Evolutionary conservation across 2,329 filamentous ascomycete genomes (phyloP).

Genomic region (Alternaria solani): DNA sequence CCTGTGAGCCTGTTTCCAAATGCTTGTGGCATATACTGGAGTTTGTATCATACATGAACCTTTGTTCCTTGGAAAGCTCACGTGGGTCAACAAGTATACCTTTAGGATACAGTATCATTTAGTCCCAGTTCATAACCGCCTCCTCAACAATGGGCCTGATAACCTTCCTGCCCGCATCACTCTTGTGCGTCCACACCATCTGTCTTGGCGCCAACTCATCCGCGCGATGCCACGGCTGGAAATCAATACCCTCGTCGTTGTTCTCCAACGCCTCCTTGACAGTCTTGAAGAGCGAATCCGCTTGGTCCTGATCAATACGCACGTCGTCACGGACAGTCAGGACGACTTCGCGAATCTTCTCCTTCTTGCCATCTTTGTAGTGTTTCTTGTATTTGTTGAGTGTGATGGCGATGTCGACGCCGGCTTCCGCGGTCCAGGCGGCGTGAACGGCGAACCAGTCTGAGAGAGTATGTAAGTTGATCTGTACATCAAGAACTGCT

Average conservation of each 20-base stretch:
- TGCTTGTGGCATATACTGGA: too few relatives aligned
- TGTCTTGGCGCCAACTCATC: constrained; percentile 54
- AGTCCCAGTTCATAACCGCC: constrained; percentile 54
- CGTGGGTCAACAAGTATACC: not conserved
- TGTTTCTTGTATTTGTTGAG: constrained; percentile 58
- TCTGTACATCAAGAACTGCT: not conserved
- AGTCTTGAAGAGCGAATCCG: constrained; percentile 53
- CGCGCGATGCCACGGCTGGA: constrained; percentile 56
- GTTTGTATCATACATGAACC: not conserved
- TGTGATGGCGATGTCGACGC: constrained; percentile 56
- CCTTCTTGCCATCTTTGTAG: constrained; percentile 53
- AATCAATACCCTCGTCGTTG: constrained; percentile 47
- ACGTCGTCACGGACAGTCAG: constrained; percentile 57
- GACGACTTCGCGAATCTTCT: constrained; percentile 58
- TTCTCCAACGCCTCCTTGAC: constrained; percentile 55
- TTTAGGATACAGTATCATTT: constrained; percentile 1
- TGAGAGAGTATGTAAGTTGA: not conserved
- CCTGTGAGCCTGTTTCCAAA: too few relatives aligned
- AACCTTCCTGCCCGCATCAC: constrained; percentile 54
- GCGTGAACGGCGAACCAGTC: constrained; percentile 60
- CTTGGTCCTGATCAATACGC: constrained; percentile 55
- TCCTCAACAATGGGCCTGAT: constrained; percentile 58
- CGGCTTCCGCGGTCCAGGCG: constrained; percentile 58
- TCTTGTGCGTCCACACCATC: constrained; percentile 58
- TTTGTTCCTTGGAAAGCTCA: not conserved